These are phyloP conservation scores for Chaetothyriales sp. DNA, from an alignment of 2,329 filamentous ascomycete genomes.

Conservation along the genomic window DNA sequence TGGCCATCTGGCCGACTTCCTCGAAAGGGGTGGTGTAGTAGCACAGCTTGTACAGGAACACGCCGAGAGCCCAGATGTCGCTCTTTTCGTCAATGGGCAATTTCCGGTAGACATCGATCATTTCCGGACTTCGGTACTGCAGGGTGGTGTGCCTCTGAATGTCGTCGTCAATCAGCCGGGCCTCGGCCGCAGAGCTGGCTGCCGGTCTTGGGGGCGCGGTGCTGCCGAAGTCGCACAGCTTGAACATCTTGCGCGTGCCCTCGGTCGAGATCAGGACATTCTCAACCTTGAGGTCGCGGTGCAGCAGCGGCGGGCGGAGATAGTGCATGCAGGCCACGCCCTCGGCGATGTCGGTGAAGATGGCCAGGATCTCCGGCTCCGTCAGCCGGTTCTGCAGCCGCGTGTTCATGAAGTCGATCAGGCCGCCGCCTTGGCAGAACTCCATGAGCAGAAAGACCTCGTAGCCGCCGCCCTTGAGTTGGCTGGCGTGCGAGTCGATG, in stretches of 20 bases:
- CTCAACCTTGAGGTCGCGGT: slow-evolving; percentile 93
- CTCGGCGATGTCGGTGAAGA: slow-evolving; percentile 91
- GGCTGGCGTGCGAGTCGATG: slow-evolving; percentile 94
- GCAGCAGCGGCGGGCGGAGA: slow-evolving; percentile 79
- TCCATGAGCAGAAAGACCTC: slow-evolving; percentile 99
- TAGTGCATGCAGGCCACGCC: slow-evolving; percentile 99
- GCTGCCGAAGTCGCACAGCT: slow-evolving; percentile 96
- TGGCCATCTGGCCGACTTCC: slow-evolving; percentile 92
- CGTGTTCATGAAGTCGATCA: slow-evolving; percentile 99
- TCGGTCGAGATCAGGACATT: slow-evolving; percentile 78
- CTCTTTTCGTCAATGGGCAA: slow-evolving; percentile 97
- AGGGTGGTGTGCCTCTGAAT: slow-evolving; percentile 93
- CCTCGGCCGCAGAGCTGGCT: slow-evolving; percentile 75
- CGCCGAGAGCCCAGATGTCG: slow-evolving; percentile 93
- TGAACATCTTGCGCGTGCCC: slow-evolving; percentile 62
- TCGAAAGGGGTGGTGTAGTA: slow-evolving; percentile 99
- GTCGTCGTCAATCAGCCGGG: slow-evolving; percentile 86
- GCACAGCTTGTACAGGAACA: slow-evolving; percentile 92
- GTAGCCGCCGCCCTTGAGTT: slow-evolving; percentile 82
- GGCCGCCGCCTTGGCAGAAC: slow-evolving; percentile 80
- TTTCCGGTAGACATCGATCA: slow-evolving; percentile 96
- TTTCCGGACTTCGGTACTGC: slow-evolving; percentile 94
- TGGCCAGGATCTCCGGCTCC: slow-evolving; percentile 92
- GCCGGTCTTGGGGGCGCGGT: slow-evolving; percentile 72
- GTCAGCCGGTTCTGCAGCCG: slow-evolving; percentile 89